Evolutionary conservation across 2,329 filamentous ascomycete genomes (phyloP), one percentile per base, ranked within the genome.

Genomic region (Aspergillus sp.): DNA sequence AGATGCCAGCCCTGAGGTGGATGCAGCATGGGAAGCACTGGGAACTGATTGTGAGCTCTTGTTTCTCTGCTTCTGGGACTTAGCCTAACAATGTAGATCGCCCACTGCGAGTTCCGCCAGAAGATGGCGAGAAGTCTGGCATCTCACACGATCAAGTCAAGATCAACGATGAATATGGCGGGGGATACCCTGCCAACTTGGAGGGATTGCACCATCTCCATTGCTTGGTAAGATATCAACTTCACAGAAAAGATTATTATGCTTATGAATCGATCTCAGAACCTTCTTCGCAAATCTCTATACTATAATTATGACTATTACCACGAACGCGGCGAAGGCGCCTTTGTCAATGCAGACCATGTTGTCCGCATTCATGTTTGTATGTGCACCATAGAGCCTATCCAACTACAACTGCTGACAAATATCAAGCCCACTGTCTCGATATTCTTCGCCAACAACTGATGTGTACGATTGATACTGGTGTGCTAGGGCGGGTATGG

Each of bases 251-350:
- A 4, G 4, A 42, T 6, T 14, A 16, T n/a, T 1, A 6, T n/a
- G 39, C 20, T 12, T 14, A 20, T 22, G 45, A 39, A 54, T 49
- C 3, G 4, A 36, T 20, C 14, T 0, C 14, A 81, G 84, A 85
- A 88, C 57, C 77, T 88, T 6, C 67, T 88, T 7, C 82, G 86
- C 2, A 82, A 88, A 67, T 75, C 81, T 0, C 71, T 87, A 0
- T 84, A 82, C 67, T 87, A 82, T 75, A 88, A 87, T 65, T 84
- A 83, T 57, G 78, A 83, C n/a, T 82, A 86, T 66, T 88, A 88
- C 70, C 79, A 79, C 61, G 67, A 67, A 0, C 65, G 79, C 24
- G 81, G 81, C 2, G 67, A 78, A 26, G 82, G 84, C 1, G 80
- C 84, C 0, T 89, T 88, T 65, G 67, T 69, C 16, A 87, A 88